A percentile compares a stretch with the other conserved stretches of the same genome.
phyloP scores from a whole-genome alignment of 805 yeast genomes.

The Saccharomycodes ludwigii region DNA sequence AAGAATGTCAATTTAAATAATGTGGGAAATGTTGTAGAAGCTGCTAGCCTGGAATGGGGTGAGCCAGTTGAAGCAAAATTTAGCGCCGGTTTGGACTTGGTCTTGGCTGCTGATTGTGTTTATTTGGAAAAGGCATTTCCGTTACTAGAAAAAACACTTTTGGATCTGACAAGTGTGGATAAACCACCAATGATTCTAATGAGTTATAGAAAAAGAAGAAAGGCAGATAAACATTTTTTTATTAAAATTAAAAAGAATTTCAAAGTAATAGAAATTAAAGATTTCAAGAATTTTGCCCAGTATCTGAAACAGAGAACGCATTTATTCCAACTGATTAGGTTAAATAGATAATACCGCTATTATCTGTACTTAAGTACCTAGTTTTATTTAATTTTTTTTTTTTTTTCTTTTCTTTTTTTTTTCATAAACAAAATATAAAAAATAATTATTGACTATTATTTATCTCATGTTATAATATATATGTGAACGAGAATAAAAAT shows the following conservation, averaged over 20 bases:
- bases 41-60: constrained; percentile 35
- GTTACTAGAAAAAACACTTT: constrained; percentile 33
- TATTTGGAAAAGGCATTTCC: constrained; percentile 44
- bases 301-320: constrained; percentile 29
- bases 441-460: no score
- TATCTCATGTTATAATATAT: no score
- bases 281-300: constrained; percentile 24
- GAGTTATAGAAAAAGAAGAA: constrained; percentile 44
- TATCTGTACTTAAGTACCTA: no score
- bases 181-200: constrained; percentile 33
- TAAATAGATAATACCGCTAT: no score
- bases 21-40: constrained; percentile 25
- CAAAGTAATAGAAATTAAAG: constrained; percentile 19
- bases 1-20: constrained; percentile 31
- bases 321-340: constrained; percentile 28
- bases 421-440: no score
- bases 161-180: constrained; percentile 28
- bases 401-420: no score
- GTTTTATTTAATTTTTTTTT: no score
- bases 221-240: constrained; percentile 26
- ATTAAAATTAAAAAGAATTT: constrained; percentile 22
- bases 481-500: no score
- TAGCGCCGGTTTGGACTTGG: constrained; percentile 28
- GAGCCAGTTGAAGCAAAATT: constrained; percentile 10
- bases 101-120: constrained; percentile 51